phyloP scores from a whole-genome alignment of 805 yeast genomes.

The Saturnispora zaruensis region DNA sequence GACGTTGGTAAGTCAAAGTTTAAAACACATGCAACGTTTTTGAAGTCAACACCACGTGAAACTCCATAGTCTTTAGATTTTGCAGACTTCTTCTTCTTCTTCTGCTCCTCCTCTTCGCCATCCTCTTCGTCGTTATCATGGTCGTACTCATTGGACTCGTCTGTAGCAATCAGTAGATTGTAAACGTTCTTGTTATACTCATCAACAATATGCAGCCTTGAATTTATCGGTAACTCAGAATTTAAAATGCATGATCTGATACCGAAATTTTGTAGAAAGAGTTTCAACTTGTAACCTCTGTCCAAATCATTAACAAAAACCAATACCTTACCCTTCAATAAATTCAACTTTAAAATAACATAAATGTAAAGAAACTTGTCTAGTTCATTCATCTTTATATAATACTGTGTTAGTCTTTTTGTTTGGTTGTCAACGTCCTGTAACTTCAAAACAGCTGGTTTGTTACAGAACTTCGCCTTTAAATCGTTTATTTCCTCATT shows the following conservation, averaged over 20 bases:
- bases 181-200: slow-evolving; percentile 89
- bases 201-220: slow-evolving; percentile 90
- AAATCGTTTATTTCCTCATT: slow-evolving; percentile 75
- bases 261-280: slow-evolving; percentile 93
- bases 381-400: slow-evolving; percentile 76
- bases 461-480: slow-evolving; percentile 70
- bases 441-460: slow-evolving; percentile 73
- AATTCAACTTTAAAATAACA: slow-evolving; percentile 79
- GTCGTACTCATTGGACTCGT: slow-evolving; percentile 62
- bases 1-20: slow-evolving; percentile 91
- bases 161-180: slow-evolving; percentile 86
- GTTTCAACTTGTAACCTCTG: slow-evolving; percentile 85
- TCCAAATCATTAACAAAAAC: slow-evolving; percentile 91
- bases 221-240: slow-evolving; percentile 86
- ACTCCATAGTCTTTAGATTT: slow-evolving; percentile 74
- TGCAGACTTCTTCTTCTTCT: slow-evolving; percentile 22
- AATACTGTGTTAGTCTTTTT: slow-evolving; percentile 70
- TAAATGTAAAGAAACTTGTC: slow-evolving; percentile 88
- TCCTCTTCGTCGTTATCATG: slow-evolving; percentile 24
- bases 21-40: slow-evolving; percentile 90
- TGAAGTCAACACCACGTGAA: slow-evolving; percentile 94
- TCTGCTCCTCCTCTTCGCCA: slow-evolving; percentile 31
- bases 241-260: slow-evolving; percentile 80
- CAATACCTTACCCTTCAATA: slow-evolving; percentile 85
- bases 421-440: slow-evolving; percentile 52